These are phyloP conservation scores for Pichia sp. DNA, from an alignment of 1,139 yeast genomes.

Conservation along the genomic window DNA sequence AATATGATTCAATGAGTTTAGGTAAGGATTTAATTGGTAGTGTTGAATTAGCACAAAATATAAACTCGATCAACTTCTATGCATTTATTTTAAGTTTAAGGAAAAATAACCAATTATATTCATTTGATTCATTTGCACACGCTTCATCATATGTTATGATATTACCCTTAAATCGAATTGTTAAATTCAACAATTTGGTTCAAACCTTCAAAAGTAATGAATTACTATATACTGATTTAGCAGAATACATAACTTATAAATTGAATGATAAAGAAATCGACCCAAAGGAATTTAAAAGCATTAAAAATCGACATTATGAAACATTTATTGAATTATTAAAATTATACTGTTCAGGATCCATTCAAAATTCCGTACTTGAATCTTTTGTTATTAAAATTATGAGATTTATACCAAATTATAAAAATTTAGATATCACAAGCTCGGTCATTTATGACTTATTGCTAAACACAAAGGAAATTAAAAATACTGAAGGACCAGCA, in stretches of 20 bases:
- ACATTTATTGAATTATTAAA: conserved; percentile 39
- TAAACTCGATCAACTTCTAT: conserved; percentile 31
- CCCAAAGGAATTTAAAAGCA: conserved; percentile 22
- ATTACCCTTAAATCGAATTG: conserved; percentile 38
- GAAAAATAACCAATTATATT: conserved; percentile 38
- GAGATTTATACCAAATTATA: conserved; percentile 23
- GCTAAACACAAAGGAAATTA: conserved; percentile 26
- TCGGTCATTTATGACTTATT: conserved; percentile 45
- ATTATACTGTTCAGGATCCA: conserved; percentile 45
- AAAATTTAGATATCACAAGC: conserved; percentile 37
- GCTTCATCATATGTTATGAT: conserved; percentile 44
- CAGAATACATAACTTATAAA: conserved; percentile 13
- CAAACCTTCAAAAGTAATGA: conserved; percentile 30
- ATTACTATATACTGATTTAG: conserved; percentile 20
- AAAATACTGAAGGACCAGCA: conserved; percentile 39
- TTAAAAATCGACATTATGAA: conserved; percentile 22
- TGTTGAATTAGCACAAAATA: conserved; percentile 10
- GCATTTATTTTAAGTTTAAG: conserved; percentile 41
- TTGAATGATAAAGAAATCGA: neutral
- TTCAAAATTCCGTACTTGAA: conserved; percentile 37
- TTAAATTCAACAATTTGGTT: conserved; percentile 30
- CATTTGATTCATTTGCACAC: conserved; percentile 33
- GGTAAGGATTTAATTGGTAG: conserved; percentile 27
- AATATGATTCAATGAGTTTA: conserved; percentile 21
- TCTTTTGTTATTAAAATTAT: conserved; percentile 33